Conservation (phyloP, 805 yeast species). For the Metahyphopichia silvanorum region DNA sequence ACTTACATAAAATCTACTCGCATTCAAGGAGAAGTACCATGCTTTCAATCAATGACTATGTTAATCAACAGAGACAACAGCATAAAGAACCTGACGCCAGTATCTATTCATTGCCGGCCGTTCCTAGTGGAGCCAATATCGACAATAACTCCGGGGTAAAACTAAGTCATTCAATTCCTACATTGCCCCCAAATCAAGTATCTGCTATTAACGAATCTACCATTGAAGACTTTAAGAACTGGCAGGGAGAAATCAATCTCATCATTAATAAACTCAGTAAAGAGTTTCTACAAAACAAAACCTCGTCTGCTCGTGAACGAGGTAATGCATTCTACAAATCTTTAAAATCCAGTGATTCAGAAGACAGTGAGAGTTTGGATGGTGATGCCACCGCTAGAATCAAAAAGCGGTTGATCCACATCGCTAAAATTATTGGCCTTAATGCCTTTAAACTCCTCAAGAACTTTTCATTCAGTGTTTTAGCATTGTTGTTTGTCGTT, state of each 20-base stretch:
- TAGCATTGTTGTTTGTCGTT: constrained; percentile 35
- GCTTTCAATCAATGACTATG: constrained; percentile 32
- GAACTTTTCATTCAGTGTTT: constrained; percentile 31
- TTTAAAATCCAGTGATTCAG: constrained; percentile 8
- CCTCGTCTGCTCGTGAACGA: not conserved
- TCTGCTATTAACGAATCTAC: constrained; percentile 8
- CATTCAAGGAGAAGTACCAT: constrained; percentile 39
- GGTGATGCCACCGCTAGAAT: constrained; percentile 16
- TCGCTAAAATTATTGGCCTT: constrained; percentile 25
- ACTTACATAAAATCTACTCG: constrained; percentile 41
- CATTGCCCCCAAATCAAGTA: constrained; percentile 8
- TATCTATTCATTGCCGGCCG: constrained; percentile 15
- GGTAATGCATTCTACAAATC: not conserved
- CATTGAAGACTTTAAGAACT: constrained; percentile 42
- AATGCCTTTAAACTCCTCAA: constrained; percentile 25
- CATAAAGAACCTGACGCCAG: constrained; percentile 13
- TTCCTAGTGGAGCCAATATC: constrained; percentile 5
- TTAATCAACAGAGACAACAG: constrained; percentile 29
- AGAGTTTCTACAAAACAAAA: constrained; percentile 25
- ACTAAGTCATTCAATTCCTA: constrained; percentile 8
- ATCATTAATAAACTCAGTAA: constrained; percentile 43
- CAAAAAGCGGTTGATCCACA: constrained; percentile 17
- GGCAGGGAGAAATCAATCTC: constrained; percentile 54
- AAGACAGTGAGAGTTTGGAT: constrained; percentile 11
- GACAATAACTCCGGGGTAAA: constrained; percentile 1